Evolutionary conservation across 2,329 filamentous ascomycete species (phyloP), one percentile per base, ranked within the genome.

Genomic region (Exophiala aquamarina): DNA sequence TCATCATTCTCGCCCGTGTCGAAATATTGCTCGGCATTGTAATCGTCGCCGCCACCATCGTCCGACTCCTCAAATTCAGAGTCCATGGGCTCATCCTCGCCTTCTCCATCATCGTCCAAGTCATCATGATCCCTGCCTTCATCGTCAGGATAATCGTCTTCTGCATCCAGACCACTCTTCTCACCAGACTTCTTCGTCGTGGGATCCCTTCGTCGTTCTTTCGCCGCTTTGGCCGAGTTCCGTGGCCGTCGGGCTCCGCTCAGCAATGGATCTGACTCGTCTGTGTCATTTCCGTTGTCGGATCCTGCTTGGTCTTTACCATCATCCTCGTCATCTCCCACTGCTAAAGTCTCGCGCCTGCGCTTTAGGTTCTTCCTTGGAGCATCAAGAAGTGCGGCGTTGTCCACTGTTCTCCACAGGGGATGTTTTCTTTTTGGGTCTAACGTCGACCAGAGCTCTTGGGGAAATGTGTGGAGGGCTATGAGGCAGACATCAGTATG

Each of bases 11-110:
- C 81, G 5, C 81, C 81, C 44, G 73, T 78, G 52, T 80, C 77
- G 58, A 82, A 82, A 68, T 84, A 84, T 53, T 83, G 75, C 58
- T 84, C 81, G 1, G 77, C 81, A 56, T 83, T 79, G 58, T 84
- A 83, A 60, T 83, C 81, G 3, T 78, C 80, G 4, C 73, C 76
- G 65, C 76, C 74, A 28, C 75, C 74, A 45, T 81, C 77, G 10
- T 81, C 80, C 35, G 82, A 79, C 18, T 79, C 77, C 35, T 80
- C 76, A 52, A 80, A 83, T 44, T 81, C 77, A 47, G 80, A 76
- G 43, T 82, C 79, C 5, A 75, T 70, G 23, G 78, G 72, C 49
- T 78, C 74, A 33, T 77, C 75, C 6, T 77, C 70, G 0, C 70
- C 69, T 1, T 72, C 71, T 7, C 67, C 68, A 3, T 66, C 61